These are phyloP conservation scores for Tulasnella sp. DNA, from an alignment of 768 basidiomycete species.

Conservation along the genomic window DNA sequence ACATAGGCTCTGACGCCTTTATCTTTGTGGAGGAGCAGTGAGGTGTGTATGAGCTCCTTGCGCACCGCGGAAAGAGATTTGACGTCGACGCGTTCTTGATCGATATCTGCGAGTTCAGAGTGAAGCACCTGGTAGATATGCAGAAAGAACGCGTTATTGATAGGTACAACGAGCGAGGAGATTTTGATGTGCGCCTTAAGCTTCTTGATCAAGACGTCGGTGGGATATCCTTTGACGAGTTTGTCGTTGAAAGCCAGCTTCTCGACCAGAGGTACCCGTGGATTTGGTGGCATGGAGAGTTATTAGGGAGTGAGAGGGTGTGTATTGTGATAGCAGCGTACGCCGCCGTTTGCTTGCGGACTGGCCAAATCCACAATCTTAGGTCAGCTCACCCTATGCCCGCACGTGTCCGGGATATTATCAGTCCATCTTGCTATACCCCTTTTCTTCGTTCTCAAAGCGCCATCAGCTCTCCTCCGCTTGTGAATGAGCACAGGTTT, in stretches of 20 bases:
- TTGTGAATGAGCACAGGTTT: not conserved
- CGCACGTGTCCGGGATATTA: not conserved
- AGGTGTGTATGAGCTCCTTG: slow-evolving; percentile 66
- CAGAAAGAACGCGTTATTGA: not conserved
- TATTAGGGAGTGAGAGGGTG: too few species aligned
- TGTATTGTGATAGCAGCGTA: not conserved
- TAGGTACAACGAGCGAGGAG: not conserved
- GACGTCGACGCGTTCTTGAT: slow-evolving; percentile 78
- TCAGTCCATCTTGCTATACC: not conserved
- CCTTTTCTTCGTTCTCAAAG: not conserved
- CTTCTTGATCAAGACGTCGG: slow-evolving; percentile 78
- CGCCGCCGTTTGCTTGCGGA: not conserved
- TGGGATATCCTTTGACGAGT: slow-evolving; percentile 62
- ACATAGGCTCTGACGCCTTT: slow-evolving; percentile 90
- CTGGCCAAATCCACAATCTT: not conserved
- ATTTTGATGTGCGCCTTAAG: slow-evolving; percentile 40
- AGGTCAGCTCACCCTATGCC: not conserved
- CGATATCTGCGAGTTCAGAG: slow-evolving; percentile 53
- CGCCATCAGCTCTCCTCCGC: not conserved
- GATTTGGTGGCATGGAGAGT: not conserved
- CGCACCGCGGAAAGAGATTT: slow-evolving; percentile 55
- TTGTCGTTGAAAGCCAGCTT: slow-evolving; percentile 62
- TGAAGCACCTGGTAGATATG: slow-evolving; percentile 27
- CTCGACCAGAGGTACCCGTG: slow-evolving; percentile 4
- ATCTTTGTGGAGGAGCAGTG: slow-evolving; percentile 88